Base-by-base conservation (phyloP, 352 stramenopile genomes). In the Phytophthora hybrid region DNA sequence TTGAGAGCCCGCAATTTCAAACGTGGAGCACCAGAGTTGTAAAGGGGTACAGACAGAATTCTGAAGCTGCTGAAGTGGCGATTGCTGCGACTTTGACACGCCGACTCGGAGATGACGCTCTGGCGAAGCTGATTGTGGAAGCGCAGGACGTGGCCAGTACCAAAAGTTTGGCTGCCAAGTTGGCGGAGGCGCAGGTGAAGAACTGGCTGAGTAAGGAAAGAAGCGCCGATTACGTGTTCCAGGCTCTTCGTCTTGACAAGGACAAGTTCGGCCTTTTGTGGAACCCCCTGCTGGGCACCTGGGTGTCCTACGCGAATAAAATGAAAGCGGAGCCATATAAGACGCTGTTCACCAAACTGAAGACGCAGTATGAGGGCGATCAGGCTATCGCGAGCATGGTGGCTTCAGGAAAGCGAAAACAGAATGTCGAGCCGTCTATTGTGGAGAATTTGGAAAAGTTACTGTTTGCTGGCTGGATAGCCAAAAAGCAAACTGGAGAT, bases 1-100 rank as follows among this genome's bases (percentile, higher is more conserved):
- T 59, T 16, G 29, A 59, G 14, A 59, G 16, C n/a, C 53, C 53
- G 18, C 29, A 46, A 16, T 59, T 59, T 26, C 53, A 41, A 21
- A 23, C 16, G 31, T 59, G 53, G 53, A 41, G 9, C 23, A 9
- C 5, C 26, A 11, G 9, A 11, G 53, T 59, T 11, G 31, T 10
- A 11, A 59, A 41, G 46, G 18, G 13, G 6, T 44, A 44, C 14
- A 21, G 14, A 26, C 21, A 37, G 29, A 23, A 59, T 13, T 9
- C 53, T 2, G 29, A 59, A 23, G 14, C 14, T 11, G 52, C 11
- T 34, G 23, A 58, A 13, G 8, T 21, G 52, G 52, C 52, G 21
- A 58, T 58, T 11, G 21, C 31, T 2, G 23, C 26, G 13, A 58
- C 23, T 11, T 26, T 58, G 21, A 19, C 9, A 14, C 9, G 13